These are phyloP conservation scores for Pichia rugopelliculosa DNA, from an alignment of 805 yeast species.

Conservation along the genomic window DNA sequence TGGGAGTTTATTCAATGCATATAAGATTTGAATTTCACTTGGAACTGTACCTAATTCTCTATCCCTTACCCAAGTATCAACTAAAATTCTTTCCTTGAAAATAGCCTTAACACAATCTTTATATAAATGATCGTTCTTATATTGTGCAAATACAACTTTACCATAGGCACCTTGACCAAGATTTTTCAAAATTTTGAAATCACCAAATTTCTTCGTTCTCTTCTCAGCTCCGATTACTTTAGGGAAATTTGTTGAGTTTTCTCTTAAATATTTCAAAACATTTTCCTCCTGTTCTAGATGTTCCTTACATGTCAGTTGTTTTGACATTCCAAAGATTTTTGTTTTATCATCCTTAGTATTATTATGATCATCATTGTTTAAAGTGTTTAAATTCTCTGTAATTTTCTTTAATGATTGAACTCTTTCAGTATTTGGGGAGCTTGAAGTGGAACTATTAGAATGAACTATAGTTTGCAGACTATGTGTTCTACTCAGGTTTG, in stretches of 20 bases:
- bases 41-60: slow-evolving; percentile 88
- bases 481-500: slow-evolving; percentile 19
- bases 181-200: slow-evolving; percentile 62
- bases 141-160: slow-evolving; percentile 74
- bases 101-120: slow-evolving; percentile 81
- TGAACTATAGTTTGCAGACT: slow-evolving; percentile 15
- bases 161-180: slow-evolving; percentile 98
- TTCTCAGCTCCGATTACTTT: slow-evolving; percentile 57
- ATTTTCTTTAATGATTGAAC: not conserved
- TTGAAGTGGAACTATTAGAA: not conserved
- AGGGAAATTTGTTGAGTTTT: slow-evolving; percentile 35
- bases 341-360: not conserved
- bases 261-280: slow-evolving; percentile 26
- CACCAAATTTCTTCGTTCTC: slow-evolving; percentile 62
- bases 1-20: slow-evolving; percentile 64
- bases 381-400: not conserved
- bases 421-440: slow-evolving; percentile 2
- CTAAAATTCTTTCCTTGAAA: slow-evolving; percentile 84
- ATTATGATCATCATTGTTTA: not conserved
- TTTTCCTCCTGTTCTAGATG: slow-evolving; percentile 12
- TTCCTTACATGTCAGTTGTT: slow-evolving; percentile 6
- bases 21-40: slow-evolving; percentile 91
- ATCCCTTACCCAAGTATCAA: slow-evolving; percentile 97
- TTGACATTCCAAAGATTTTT: not conserved
- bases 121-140: slow-evolving; percentile 53